Conservation (phyloP, 2,329 filamentous ascomycete species). For the Pyricularia sp. region DNA sequence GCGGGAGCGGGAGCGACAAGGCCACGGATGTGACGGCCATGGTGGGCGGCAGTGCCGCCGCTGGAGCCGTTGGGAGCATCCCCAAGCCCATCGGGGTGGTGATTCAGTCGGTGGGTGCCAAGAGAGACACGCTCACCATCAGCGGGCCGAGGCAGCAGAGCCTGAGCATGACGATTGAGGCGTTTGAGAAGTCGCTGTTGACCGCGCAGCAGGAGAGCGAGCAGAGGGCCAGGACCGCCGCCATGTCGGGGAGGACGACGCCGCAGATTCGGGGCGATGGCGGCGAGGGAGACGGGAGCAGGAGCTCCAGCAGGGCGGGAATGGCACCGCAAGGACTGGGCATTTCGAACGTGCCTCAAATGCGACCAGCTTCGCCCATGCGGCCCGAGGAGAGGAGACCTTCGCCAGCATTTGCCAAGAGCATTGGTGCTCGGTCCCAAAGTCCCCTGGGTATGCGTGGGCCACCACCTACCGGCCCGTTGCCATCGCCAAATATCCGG, state of each 20-base stretch:
- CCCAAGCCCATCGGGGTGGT: conserved; percentile 13
- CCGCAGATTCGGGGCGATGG: conserved; percentile 6
- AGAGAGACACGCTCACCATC: conserved; percentile 40
- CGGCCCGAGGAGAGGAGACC: background rate
- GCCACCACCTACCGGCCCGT: background rate
- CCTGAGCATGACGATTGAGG: conserved; percentile 38
- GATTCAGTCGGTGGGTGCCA: conserved; percentile 37
- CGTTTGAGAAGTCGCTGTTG: conserved; percentile 22
- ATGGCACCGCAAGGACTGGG: background rate
- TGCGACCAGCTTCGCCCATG: background rate
- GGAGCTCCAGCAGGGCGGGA: background rate
- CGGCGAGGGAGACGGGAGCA: background rate
- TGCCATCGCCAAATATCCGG: background rate
- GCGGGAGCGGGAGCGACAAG: background rate
- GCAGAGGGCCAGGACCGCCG: conserved; percentile 13
- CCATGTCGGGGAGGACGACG: background rate
- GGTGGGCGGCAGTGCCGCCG: background rate
- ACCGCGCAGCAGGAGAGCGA: conserved; percentile 7
- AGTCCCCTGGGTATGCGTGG: conserved; percentile 6
- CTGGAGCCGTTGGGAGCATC: background rate
- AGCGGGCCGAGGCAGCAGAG: conserved; percentile 35
- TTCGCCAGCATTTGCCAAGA: background rate
- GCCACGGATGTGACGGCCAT: background rate
- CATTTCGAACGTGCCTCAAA: background rate
- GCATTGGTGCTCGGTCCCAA: background rate